Base-by-base conservation (phyloP, 345 rosid genomes). In the Aquilaria yunnanensis region DNA sequence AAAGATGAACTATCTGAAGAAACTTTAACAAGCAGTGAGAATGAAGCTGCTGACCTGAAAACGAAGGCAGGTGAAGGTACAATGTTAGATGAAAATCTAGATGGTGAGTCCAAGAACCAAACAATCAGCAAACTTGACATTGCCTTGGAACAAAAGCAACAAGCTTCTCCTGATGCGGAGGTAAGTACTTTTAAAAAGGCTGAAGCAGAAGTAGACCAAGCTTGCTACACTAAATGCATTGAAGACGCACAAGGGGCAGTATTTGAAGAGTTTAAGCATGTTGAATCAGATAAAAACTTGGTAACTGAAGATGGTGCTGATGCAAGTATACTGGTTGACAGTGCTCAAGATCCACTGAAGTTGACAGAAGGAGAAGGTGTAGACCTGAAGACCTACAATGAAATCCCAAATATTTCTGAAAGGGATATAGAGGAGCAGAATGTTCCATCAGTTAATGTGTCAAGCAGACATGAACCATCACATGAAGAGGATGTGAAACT, bases 171-270 rank as follows among this genome's bases (percentile, higher is more conserved):
- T 6, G 70, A 70, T 67, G 52, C 12, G 31, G 51, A 51, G 59
- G 51, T 60, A 51, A 52, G 66, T 58, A 65, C 59, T 57, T 46
- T 66, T 61, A 70, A 78, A 51, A 51, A 56, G 48, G 54, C 29
- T 14, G 57, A 49, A 59, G 72, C 65, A 60, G 54, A 53, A 11
- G 12, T 61, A 30, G 52, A 12, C 4, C 55, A 57, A 12, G 50
- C 67, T 16, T 32, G 34, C 60, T 9, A 9, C 23, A 34, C 58
- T 23, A 30, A 31, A 16, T 14, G 37, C 31, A 47, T 58, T 47
- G 56, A 51, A 62, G 78, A 70, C 31, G 61, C 10, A 12, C 12
- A 43, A 5, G 65, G 67, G 9, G 54, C 53, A 64, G 58, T 31
- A 60, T 49, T 37, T 64, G 61, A 52, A 61, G 78, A 56, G 63